A percentile compares a stretch with the other conserved stretches of the same genome.
These are phyloP conservation scores for Mallotus japonicus DNA, from an alignment of 441 rosid genomes.

Conservation along the genomic window DNA sequence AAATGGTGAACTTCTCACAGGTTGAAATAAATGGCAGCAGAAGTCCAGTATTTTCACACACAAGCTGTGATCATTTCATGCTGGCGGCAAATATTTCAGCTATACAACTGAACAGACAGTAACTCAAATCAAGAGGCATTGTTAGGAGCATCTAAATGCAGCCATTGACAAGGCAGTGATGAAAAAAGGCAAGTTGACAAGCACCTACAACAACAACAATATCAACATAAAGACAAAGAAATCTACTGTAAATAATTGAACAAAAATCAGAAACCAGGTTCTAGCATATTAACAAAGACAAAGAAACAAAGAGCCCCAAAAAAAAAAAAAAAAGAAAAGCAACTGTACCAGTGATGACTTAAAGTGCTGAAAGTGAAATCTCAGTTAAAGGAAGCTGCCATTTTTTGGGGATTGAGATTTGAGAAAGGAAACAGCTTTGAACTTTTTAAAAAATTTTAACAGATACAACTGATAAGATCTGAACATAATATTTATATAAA, in stretches of 20 bases:
- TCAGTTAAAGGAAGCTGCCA: neutral
- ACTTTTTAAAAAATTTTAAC: neutral
- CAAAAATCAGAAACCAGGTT: too few relatives aligned
- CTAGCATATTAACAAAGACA: too few relatives aligned
- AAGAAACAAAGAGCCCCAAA: too few relatives aligned
- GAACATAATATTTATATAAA: constrained; percentile 12
- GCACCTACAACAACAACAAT: too few relatives aligned
- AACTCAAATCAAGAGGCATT: neutral
- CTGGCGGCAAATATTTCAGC: neutral
- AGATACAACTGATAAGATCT: constrained; percentile 35
- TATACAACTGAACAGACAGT: neutral
- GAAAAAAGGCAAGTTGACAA: neutral
- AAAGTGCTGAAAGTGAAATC: constrained; percentile 17
- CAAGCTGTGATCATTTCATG: constrained; percentile 3
- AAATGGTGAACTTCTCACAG: neutral
- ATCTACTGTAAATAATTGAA: too few relatives aligned
- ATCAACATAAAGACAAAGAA: too few relatives aligned
- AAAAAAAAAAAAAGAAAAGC: too few relatives aligned
- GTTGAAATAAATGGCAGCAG: neutral
- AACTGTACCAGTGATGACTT: constrained; percentile 5
- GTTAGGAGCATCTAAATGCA: neutral
- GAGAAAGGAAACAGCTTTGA: constrained; percentile 20
- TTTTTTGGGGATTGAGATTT: constrained; percentile 9
- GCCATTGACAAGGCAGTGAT: neutral
- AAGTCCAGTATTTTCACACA: neutral